Conservation (phyloP, 1,284 basidiomycete genomes). For the Fistulinella cinereoalba region DNA sequence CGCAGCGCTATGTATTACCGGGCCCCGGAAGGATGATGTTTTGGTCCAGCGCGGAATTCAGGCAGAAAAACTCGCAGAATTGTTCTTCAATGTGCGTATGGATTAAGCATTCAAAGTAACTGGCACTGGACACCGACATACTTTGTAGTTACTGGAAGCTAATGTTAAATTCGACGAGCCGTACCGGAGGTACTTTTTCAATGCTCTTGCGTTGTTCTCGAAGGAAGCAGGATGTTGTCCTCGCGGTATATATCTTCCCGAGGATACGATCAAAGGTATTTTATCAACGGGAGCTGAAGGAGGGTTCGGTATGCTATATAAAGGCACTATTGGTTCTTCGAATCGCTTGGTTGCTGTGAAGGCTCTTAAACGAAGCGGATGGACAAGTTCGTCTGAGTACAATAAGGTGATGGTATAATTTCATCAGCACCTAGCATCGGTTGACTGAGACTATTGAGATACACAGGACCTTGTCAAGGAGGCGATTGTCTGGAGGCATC, state of each 20-base stretch:
- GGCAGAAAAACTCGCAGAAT: conserved; percentile 12
- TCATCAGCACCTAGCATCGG: too few relatives aligned
- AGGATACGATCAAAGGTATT: conserved; percentile 6
- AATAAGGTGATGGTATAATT: conserved; percentile 15
- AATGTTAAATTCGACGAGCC: conserved; percentile 12
- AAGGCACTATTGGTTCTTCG: conserved; percentile 16
- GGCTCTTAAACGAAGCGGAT: conserved; percentile 5
- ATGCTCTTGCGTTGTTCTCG: conserved; percentile 16
- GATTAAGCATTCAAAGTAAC: neutral
- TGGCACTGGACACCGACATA: conserved; percentile 5
- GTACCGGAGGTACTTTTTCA: conserved; percentile 17
- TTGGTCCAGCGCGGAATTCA: neutral
- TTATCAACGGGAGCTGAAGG: conserved; percentile 4
- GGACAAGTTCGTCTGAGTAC: conserved; percentile 5
- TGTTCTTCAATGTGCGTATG: conserved; percentile 24
- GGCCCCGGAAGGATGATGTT: conserved; percentile 5
- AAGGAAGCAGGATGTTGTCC: conserved; percentile 19
- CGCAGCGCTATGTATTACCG: conserved; percentile 11
- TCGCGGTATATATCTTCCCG: conserved; percentile 11
- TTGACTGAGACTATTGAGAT: neutral
- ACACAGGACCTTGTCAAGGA: conserved; percentile 21
- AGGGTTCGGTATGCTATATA: conserved; percentile 22
- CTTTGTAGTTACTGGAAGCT: conserved; percentile 23
- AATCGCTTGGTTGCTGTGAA: conserved; percentile 30
- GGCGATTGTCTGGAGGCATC: conserved; percentile 26